phyloP scores from a whole-genome alignment of 2,329 filamentous ascomycete genomes.

The Calonectria pteridis region DNA sequence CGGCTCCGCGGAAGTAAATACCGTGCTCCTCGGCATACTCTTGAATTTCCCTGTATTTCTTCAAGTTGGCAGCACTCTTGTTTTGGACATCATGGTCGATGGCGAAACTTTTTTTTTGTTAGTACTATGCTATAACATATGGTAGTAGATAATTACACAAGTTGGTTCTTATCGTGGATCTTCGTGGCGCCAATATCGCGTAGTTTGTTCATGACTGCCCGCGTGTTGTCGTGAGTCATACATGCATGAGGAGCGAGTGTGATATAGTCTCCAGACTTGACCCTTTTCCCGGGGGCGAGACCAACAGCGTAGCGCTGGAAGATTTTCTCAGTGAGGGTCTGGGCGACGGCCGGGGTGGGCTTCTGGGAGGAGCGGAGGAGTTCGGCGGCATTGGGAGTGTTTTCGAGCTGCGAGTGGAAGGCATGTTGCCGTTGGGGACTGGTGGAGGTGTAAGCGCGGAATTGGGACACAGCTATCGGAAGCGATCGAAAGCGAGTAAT shows the following conservation, averaged over 20 bases:
- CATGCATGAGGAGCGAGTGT: slow-evolving; percentile 59
- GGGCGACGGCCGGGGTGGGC: slow-evolving; percentile 68
- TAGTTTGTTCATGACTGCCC: slow-evolving; percentile 81
- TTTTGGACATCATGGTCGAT: slow-evolving; percentile 93
- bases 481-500: slow-evolving; percentile 30
- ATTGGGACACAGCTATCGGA: slow-evolving; percentile 21
- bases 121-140: too few species aligned
- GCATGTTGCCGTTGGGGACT: slow-evolving; percentile 17
- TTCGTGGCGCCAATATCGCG: slow-evolving; percentile 82
- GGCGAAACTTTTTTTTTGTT: slow-evolving; percentile 63
- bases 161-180: slow-evolving; percentile 77
- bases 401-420: slow-evolving; percentile 63
- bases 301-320: slow-evolving; percentile 84
- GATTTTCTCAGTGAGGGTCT: slow-evolving; percentile 94
- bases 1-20: slow-evolving; percentile 81
- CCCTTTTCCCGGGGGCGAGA: slow-evolving; percentile 79
- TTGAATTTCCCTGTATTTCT: slow-evolving; percentile 86
- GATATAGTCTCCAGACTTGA: slow-evolving; percentile 87
- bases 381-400: slow-evolving; percentile 56
- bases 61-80: slow-evolving; percentile 80
- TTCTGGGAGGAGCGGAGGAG: slow-evolving; percentile 48
- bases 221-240: slow-evolving; percentile 91
- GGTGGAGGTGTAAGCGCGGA: slow-evolving; percentile 31
- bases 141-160: slow-evolving; percentile 48
- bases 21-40: slow-evolving; percentile 84